These are phyloP conservation scores for Hymenotorrendiella dingleyae DNA, from an alignment of 2,329 filamentous ascomycete genomes.

Conservation along the genomic window DNA sequence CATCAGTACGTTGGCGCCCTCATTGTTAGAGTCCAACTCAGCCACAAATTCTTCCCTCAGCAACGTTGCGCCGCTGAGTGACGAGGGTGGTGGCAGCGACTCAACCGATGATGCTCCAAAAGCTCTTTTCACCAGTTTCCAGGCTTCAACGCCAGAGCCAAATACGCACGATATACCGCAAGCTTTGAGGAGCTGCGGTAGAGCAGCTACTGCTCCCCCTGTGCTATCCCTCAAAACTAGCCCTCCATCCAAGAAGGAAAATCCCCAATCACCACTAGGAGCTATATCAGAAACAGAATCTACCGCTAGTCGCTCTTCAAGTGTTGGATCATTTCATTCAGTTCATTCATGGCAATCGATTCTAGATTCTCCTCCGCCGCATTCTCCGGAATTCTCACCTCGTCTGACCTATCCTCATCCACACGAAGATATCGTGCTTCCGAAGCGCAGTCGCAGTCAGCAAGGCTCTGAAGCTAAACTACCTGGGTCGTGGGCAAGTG, in stretches of 20 bases:
- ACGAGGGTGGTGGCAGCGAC: constrained; percentile 24
- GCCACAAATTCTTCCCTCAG: background rate
- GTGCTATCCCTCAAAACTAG: constrained; percentile 39
- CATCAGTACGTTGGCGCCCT: constrained; percentile 11
- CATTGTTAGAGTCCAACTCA: constrained; percentile 7
- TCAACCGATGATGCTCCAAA: constrained; percentile 23
- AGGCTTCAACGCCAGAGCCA: constrained; percentile 26
- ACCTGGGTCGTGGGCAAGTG: constrained; percentile 21
- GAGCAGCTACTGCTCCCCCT: constrained; percentile 35
- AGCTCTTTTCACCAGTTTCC: constrained; percentile 24
- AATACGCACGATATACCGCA: constrained; percentile 27
- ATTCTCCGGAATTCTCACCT: constrained; percentile 37
- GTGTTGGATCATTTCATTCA: constrained; percentile 50
- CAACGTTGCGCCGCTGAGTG: constrained; percentile 7
- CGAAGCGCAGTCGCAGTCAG: constrained; percentile 29
- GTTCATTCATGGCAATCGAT: constrained; percentile 47
- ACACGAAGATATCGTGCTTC: constrained; percentile 36
- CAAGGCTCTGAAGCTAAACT: constrained; percentile 30
- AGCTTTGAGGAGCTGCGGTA: constrained; percentile 29
- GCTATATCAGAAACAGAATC: constrained; percentile 22
- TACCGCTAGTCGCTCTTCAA: constrained; percentile 37
- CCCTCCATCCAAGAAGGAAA: constrained; percentile 33
- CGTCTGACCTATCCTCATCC: constrained; percentile 34
- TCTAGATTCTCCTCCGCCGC: constrained; percentile 38
- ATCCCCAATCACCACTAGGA: constrained; percentile 19